Evolutionary conservation across 305 asterid genomes (phyloP).

Genomic region (Striga hermonthica): DNA sequence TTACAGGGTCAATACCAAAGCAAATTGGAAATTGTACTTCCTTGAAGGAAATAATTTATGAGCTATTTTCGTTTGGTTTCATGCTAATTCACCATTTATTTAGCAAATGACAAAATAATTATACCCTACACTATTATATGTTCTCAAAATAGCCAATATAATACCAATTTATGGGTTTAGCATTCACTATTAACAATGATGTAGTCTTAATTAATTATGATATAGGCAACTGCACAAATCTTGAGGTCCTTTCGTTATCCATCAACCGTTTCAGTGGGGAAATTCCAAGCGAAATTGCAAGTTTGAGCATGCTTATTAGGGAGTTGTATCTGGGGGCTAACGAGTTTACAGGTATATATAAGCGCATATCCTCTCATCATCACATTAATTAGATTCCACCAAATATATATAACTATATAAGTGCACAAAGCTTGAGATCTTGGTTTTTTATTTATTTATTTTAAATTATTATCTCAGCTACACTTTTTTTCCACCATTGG

Average conservation of each 20-base stretch:
- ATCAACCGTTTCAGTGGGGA: conserved; percentile 1
- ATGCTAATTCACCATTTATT: too few relatives aligned
- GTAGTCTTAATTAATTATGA: too few relatives aligned
- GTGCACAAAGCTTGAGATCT: too few relatives aligned
- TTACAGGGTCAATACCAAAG: conserved; percentile 24
- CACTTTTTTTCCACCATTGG: too few relatives aligned
- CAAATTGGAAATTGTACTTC: conserved; percentile 32
- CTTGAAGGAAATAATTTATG: conserved; percentile 5
- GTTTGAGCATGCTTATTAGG: not conserved
- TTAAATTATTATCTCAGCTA: too few relatives aligned
- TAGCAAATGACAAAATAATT: too few relatives aligned
- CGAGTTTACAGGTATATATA: not conserved
- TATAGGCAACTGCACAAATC: not conserved
- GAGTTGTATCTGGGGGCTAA: not conserved
- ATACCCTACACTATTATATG: too few relatives aligned
- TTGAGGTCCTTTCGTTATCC: not conserved
- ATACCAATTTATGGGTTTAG: too few relatives aligned
- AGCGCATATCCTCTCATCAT: not conserved
- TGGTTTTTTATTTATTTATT: not conserved
- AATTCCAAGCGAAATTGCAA: not conserved
- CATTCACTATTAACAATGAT: too few relatives aligned
- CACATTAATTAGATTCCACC: not conserved
- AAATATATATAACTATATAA: too few relatives aligned
- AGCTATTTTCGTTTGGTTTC: too few relatives aligned
- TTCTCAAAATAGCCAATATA: too few relatives aligned